Conservation (phyloP, 345 rosid genomes). For the Iberis pinnata region DNA sequence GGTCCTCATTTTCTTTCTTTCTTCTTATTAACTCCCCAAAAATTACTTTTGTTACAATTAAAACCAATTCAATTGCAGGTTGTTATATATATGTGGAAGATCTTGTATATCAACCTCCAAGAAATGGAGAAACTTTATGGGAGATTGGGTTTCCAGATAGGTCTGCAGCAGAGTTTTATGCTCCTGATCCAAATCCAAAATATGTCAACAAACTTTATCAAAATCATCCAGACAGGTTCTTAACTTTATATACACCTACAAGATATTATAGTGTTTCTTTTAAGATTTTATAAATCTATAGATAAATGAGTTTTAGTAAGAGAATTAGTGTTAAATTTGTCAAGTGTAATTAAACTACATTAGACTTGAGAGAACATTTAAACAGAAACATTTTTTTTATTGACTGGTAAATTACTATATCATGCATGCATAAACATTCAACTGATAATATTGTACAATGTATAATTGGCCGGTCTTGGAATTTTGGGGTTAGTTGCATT, state of each 20-base stretch:
- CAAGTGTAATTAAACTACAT: too few species aligned
- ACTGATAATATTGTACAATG: too few species aligned
- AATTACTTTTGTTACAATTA: neutral
- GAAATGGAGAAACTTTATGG: slow-evolving; percentile 88
- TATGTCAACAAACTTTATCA: slow-evolving; percentile 55
- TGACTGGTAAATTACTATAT: too few species aligned
- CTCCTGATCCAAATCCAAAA: slow-evolving; percentile 73
- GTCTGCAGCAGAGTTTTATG: slow-evolving; percentile 64
- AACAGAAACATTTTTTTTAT: too few species aligned
- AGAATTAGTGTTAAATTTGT: too few species aligned
- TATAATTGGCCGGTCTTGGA: too few species aligned
- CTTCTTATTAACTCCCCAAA: neutral
- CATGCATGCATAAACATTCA: too few species aligned
- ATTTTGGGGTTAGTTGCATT: too few species aligned
- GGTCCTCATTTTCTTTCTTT: slow-evolving; percentile 31
- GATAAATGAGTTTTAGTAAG: neutral
- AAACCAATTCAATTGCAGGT: slow-evolving; percentile 32
- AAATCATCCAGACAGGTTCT: slow-evolving; percentile 85
- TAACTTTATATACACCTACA: too few species aligned
- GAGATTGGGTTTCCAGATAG: slow-evolving; percentile 90
- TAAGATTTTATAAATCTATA: too few species aligned
- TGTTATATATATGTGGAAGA: slow-evolving; percentile 48
- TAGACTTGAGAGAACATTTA: too few species aligned
- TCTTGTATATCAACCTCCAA: slow-evolving; percentile 63
- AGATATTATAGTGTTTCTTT: neutral